Evolutionary conservation across 164 flowering plant species (phyloP).

Genomic region (Dillenia suffruticosa): DNA sequence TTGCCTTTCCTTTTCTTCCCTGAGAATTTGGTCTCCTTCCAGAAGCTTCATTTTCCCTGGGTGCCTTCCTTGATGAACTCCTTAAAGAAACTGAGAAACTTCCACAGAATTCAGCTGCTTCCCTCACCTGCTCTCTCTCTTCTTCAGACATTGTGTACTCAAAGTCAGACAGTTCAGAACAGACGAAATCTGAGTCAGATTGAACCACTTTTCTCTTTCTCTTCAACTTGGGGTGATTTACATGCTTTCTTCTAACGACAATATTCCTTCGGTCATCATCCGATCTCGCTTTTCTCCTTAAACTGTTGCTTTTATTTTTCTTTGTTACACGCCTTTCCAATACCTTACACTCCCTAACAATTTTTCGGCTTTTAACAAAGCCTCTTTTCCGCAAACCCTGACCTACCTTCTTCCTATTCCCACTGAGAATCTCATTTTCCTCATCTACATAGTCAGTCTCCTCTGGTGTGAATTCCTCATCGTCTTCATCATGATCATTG

Average conservation of each 20-base stretch:
- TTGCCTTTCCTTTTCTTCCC: constrained; percentile 68
- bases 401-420: constrained; percentile 23
- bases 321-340: constrained; percentile 30
- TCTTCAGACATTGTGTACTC: constrained; percentile 88
- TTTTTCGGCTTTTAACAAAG: constrained; percentile 23
- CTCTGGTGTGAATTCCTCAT: constrained; percentile 53
- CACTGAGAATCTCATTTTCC: constrained; percentile 42
- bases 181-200: constrained; percentile 66
- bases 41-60: constrained; percentile 19
- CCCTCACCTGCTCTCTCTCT: constrained; percentile 78
- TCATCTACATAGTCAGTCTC: constrained; percentile 54
- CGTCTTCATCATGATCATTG: constrained; percentile 52
- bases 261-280: not conserved
- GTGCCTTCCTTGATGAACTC: constrained; percentile 31
- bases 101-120: constrained; percentile 45
- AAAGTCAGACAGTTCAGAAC: constrained; percentile 61
- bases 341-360: constrained; percentile 30
- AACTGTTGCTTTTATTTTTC: constrained; percentile 14
- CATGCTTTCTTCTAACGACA: not conserved
- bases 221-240: constrained; percentile 5
- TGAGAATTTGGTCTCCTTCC: constrained; percentile 23
- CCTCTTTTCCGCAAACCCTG: constrained; percentile 22
- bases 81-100: constrained; percentile 29
- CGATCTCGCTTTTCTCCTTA: constrained; percentile 14
- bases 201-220: constrained; percentile 14